Percentiles rank a stretch among this genome's conserved stretches.
phyloP scores from a whole-genome alignment of 1,284 basidiomycete species.

The Marasmius tenuissimus region DNA sequence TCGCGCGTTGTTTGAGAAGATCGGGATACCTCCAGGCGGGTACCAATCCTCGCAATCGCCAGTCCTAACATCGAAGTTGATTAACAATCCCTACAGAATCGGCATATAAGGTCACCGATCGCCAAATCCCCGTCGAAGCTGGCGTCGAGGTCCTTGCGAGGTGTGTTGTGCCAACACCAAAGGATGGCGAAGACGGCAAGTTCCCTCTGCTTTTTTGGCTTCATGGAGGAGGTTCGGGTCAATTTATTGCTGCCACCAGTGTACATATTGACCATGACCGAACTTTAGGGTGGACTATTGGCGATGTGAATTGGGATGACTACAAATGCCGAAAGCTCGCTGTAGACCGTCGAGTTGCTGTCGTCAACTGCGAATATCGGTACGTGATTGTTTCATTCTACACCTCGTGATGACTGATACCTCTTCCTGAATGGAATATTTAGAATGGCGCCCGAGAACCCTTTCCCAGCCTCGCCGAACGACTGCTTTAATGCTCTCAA shows the following conservation, averaged over 20 bases:
- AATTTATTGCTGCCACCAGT: background rate
- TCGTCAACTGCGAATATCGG: conserved; percentile 16
- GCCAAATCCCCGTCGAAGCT: conserved; percentile 8
- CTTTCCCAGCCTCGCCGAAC: conserved; percentile 7
- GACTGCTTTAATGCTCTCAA: conserved; percentile 13
- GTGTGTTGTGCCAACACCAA: conserved; percentile 8
- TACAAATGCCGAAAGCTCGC: conserved; percentile 9
- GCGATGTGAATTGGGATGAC: conserved; percentile 13
- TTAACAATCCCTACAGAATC: background rate
- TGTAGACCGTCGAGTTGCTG: conserved; percentile 13
- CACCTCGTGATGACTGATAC: background rate
- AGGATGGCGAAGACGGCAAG: conserved; percentile 1
- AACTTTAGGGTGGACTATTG: conserved; percentile 10
- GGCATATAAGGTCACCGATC: conserved; percentile 10
- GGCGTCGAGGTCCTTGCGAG: conserved; percentile 8
- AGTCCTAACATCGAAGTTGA: background rate
- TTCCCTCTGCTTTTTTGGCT: conserved; percentile 16
- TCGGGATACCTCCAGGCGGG: conserved; percentile 9
- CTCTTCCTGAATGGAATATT: background rate
- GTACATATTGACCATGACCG: background rate
- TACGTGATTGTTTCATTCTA: background rate
- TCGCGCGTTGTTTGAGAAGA: background rate
- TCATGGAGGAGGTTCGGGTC: conserved; percentile 13
- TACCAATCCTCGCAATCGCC: background rate
- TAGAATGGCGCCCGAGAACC: background rate